phyloP scores from a whole-genome alignment of 306 rosid species.

The Astragalus glycyphyllos region DNA sequence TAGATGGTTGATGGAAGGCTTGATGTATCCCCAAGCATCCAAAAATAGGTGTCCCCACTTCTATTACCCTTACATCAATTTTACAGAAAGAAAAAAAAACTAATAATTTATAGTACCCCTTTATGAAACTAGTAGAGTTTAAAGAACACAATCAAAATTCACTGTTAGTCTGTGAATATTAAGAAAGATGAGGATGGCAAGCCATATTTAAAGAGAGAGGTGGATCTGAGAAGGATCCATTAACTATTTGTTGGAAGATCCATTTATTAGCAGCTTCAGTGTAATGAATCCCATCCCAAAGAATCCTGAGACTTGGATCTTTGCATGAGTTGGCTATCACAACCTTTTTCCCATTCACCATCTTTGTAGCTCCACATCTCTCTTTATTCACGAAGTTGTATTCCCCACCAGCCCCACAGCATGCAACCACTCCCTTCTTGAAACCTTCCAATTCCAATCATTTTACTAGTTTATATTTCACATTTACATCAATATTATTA shows the following conservation, averaged over 20 bases:
- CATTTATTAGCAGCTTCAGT: constrained; percentile 63
- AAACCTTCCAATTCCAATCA: constrained; percentile 56
- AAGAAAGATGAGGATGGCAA: constrained; percentile 31
- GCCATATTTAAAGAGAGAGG: constrained; percentile 55
- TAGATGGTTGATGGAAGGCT: too few relatives aligned
- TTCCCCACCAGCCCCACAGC: constrained; percentile 78
- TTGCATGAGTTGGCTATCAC: constrained; percentile 54
- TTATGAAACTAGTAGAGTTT: constrained; percentile 1
- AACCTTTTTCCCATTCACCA: constrained; percentile 48
- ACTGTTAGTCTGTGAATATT: too few relatives aligned
- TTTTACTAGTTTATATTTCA: neutral
- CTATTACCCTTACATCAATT: too few relatives aligned
- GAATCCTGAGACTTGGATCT: constrained; percentile 56
- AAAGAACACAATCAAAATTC: neutral
- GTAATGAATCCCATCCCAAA: constrained; percentile 75
- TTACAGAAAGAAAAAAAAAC: too few relatives aligned
- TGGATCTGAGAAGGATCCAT: constrained; percentile 62
- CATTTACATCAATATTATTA: neutral
- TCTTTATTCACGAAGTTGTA: constrained; percentile 53
- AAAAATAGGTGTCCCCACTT: too few relatives aligned
- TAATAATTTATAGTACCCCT: neutral
- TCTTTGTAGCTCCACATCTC: constrained; percentile 49
- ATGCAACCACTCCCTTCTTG: constrained; percentile 58
- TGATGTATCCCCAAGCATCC: too few relatives aligned
- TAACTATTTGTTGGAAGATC: constrained; percentile 56